Evolutionary conservation across 2,329 filamentous ascomycete genomes (phyloP).

Genomic region (Neonectria hederae): DNA sequence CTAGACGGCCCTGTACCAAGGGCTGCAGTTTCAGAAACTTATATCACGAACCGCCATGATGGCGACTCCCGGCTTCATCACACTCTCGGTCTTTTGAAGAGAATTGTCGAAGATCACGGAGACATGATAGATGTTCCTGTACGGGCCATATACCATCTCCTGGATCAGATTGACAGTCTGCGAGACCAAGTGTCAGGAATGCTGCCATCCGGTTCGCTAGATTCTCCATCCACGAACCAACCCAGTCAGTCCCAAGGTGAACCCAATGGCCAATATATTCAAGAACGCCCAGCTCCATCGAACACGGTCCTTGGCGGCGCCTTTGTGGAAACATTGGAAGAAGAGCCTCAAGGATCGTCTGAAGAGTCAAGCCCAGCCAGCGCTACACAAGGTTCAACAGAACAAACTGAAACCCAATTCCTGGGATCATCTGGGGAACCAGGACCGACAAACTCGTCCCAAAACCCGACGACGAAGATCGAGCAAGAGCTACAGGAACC

Average conservation of each 20-base stretch:
- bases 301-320: constrained; percentile 1
- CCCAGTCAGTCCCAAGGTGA: not conserved
- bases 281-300: constrained; percentile 1
- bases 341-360: not conserved
- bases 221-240: not conserved
- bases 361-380: not conserved
- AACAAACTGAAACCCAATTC: not conserved
- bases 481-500: not conserved
- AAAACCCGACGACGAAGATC: not conserved
- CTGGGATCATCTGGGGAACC: not conserved
- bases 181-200: constrained; percentile 42
- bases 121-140: constrained; percentile 40
- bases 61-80: constrained; percentile 24
- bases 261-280: not conserved
- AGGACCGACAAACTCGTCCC: not conserved
- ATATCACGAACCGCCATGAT: constrained; percentile 25
- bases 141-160: constrained; percentile 38
- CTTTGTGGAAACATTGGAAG: not conserved
- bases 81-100: constrained; percentile 29
- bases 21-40: constrained; percentile 16
- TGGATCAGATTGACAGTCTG: constrained; percentile 42
- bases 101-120: constrained; percentile 40
- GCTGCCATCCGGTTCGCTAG: constrained; percentile 32
- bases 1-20: constrained; percentile 21
- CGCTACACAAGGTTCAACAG: not conserved